phyloP scores from a whole-genome alignment of 306 rosid species.

The Gastrolobium villosum region DNA sequence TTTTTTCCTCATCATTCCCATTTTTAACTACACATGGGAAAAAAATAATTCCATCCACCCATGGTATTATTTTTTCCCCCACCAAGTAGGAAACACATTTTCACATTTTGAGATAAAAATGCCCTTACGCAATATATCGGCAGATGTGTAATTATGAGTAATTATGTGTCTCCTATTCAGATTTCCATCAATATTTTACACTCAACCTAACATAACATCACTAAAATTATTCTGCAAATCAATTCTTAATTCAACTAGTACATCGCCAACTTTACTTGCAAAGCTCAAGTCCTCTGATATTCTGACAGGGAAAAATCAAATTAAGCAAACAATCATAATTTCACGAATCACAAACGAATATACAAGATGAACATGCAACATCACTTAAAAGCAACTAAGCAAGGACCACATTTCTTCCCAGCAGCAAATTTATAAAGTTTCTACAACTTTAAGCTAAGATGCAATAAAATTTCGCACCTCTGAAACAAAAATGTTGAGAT shows the following conservation, averaged over 20 bases:
- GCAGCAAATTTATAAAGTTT: background rate
- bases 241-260: slow-evolving; percentile 66
- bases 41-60: too few species aligned
- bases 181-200: too few species aligned
- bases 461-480: slow-evolving; percentile 14
- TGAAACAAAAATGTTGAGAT: slow-evolving; percentile 36
- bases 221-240: slow-evolving; percentile 54
- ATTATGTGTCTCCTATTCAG: too few species aligned
- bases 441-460: slow-evolving; percentile 23
- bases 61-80: too few species aligned
- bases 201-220: too few species aligned
- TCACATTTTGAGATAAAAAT: too few species aligned
- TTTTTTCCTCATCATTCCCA: too few species aligned
- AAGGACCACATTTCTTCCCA: slow-evolving; percentile 30
- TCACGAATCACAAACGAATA: slow-evolving; percentile 40
- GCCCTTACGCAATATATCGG: too few species aligned
- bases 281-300: slow-evolving; percentile 64
- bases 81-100: too few species aligned
- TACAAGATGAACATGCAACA: background rate
- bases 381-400: slow-evolving; percentile 34
- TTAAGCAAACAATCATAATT: slow-evolving; percentile 25
- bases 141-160: too few species aligned
- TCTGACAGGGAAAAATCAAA: slow-evolving; percentile 58
- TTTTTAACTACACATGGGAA: too few species aligned
- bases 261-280: slow-evolving; percentile 70